Evolutionary conservation across 768 basidiomycete species (phyloP).

Genomic region (Agaricus sinodeliciosus): DNA sequence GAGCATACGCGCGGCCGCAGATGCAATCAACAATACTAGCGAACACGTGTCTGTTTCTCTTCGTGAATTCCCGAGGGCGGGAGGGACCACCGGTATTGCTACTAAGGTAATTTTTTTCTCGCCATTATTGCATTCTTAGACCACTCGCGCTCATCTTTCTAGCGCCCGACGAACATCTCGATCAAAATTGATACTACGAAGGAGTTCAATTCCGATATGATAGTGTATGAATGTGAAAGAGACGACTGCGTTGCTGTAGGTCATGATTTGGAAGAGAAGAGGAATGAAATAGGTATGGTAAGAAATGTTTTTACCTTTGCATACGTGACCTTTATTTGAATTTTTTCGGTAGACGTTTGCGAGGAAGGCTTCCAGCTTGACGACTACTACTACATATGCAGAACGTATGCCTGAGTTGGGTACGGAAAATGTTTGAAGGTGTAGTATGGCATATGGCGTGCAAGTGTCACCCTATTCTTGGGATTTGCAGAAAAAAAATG

Average conservation of each 20-base stretch:
- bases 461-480: neutral
- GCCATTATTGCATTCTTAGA: too few relatives aligned
- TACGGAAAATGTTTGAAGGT: neutral
- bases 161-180: conserved; percentile 41
- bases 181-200: conserved; percentile 52
- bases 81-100: neutral
- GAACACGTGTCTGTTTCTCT: conserved; percentile 34
- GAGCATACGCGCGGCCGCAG: conserved; percentile 34
- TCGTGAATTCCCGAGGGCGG: conserved; percentile 30
- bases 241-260: conserved; percentile 13
- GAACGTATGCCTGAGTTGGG: neutral
- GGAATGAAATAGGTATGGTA: conserved; percentile 6
- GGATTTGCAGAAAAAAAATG: neutral
- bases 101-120: neutral
- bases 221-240: conserved; percentile 21
- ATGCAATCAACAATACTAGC: conserved; percentile 33
- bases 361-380: conserved; percentile 5
- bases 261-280: conserved; percentile 1
- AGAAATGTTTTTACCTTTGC: neutral
- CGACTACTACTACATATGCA: neutral
- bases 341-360: neutral
- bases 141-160: neutral
- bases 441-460: neutral
- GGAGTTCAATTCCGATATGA: conserved; percentile 37
- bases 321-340: neutral